phyloP scores from a whole-genome alignment of 352 stramenopile genomes.

The Phytopythium aichiense region DNA sequence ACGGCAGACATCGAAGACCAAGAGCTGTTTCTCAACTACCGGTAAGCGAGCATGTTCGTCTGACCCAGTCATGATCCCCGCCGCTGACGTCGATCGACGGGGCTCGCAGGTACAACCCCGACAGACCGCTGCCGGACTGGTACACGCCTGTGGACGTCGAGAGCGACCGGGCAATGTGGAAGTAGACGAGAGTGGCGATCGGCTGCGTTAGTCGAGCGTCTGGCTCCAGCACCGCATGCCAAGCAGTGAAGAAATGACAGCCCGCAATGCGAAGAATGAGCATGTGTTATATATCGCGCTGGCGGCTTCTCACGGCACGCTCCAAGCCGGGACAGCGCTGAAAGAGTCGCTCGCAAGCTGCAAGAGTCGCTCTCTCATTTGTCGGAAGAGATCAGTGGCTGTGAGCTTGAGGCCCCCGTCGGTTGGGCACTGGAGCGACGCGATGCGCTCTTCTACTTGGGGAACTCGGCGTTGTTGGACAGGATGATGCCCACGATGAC shows the following conservation, averaged over 20 bases:
- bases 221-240: not conserved
- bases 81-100: not conserved
- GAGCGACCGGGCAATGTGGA: conserved; percentile 82
- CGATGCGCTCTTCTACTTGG: conserved; percentile 48
- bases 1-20: conserved; percentile 72
- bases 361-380: not conserved
- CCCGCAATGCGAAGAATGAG: not conserved
- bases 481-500: conserved; percentile 99
- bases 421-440: not conserved
- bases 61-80: not conserved
- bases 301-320: not conserved
- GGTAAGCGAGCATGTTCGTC: conserved; percentile 13
- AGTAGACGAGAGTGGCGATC: conserved; percentile 21
- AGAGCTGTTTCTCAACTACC: conserved; percentile 86
- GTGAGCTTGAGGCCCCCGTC: not conserved
- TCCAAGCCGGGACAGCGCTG: not conserved
- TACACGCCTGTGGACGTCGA: conserved; percentile 81
- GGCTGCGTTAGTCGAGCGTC: not conserved
- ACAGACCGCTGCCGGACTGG: conserved; percentile 67
- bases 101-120: conserved; percentile 66
- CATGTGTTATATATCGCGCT: conserved; percentile 8
- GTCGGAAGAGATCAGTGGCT: not conserved
- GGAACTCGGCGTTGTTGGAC: conserved; percentile 95
- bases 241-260: not conserved
- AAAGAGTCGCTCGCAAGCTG: not conserved